These are phyloP conservation scores for Chrysoporthe cubensis DNA, from an alignment of 2,329 filamentous ascomycete genomes.

Conservation along the genomic window DNA sequence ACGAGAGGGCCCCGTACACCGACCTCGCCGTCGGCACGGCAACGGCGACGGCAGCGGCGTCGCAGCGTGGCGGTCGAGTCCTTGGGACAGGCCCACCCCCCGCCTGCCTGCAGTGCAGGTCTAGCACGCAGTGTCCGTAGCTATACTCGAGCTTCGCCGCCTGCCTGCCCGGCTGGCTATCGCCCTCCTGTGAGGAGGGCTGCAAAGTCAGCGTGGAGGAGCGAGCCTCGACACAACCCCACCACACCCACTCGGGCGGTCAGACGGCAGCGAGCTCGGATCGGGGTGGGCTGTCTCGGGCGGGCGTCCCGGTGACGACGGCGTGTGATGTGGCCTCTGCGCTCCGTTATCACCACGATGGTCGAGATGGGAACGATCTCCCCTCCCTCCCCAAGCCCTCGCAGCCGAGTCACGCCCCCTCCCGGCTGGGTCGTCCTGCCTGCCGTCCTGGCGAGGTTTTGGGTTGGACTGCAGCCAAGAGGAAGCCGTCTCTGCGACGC, in stretches of 20 bases:
- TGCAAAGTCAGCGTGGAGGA: neutral
- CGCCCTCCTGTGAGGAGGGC: neutral
- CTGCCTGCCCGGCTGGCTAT: too few species aligned
- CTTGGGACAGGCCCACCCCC: too few species aligned
- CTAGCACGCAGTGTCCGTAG: too few species aligned
- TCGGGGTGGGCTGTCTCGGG: neutral
- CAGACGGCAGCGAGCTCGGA: constrained; percentile 1
- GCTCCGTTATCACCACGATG: neutral
- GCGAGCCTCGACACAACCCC: neutral
- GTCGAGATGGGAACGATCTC: neutral
- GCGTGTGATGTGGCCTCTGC: neutral
- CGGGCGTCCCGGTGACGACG: neutral
- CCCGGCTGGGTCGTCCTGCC: neutral
- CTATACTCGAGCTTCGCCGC: too few species aligned
- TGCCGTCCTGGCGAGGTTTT: too few species aligned
- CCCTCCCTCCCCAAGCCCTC: neutral
- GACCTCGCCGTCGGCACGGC: too few species aligned
- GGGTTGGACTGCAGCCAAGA: too few species aligned
- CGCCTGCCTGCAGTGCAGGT: too few species aligned
- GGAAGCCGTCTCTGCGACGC: too few species aligned
- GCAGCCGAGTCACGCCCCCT: neutral
- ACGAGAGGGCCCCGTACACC: too few species aligned
- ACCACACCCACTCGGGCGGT: constrained; percentile 2
- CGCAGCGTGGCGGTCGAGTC: too few species aligned
- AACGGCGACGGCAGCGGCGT: too few species aligned